Evolutionary conservation across 176 grass and related monocot species (phyloP).

Genomic region (Bromus sterilis): DNA sequence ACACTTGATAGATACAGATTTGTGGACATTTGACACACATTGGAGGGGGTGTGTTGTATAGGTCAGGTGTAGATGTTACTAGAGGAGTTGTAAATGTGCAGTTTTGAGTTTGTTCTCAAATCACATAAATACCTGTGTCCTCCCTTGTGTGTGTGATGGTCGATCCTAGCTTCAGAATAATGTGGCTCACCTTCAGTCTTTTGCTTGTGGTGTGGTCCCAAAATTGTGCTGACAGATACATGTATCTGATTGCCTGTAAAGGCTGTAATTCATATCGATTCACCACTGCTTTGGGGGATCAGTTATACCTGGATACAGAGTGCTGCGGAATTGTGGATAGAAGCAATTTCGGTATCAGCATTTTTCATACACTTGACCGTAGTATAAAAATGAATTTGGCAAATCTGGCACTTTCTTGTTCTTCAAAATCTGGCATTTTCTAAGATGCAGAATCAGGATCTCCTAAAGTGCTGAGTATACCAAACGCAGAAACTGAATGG

Average conservation of each 20-base stretch:
- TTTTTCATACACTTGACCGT: not conserved
- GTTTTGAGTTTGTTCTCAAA: slow-evolving; percentile 21
- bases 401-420: too few relatives aligned
- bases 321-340: not conserved
- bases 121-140: slow-evolving; percentile 3
- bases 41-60: slow-evolving; percentile 28
- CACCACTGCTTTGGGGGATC: not conserved
- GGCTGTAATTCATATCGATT: not conserved
- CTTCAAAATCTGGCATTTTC: too few relatives aligned
- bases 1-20: slow-evolving; percentile 20
- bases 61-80: slow-evolving; percentile 35
- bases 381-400: not conserved
- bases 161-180: slow-evolving; percentile 30
- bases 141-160: slow-evolving; percentile 12
- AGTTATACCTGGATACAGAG: not conserved
- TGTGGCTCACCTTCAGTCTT: not conserved
- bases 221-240: not conserved
- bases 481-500: too few relatives aligned
- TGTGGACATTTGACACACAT: slow-evolving; percentile 24
- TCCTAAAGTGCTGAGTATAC: too few relatives aligned
- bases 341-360: not conserved
- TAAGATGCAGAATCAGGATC: too few relatives aligned
- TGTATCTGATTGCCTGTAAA: not conserved
- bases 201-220: not conserved
- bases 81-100: slow-evolving; percentile 50